Evolutionary conservation across 2,329 filamentous ascomycete species (phyloP).

Genomic region (Penicillium sp.): DNA sequence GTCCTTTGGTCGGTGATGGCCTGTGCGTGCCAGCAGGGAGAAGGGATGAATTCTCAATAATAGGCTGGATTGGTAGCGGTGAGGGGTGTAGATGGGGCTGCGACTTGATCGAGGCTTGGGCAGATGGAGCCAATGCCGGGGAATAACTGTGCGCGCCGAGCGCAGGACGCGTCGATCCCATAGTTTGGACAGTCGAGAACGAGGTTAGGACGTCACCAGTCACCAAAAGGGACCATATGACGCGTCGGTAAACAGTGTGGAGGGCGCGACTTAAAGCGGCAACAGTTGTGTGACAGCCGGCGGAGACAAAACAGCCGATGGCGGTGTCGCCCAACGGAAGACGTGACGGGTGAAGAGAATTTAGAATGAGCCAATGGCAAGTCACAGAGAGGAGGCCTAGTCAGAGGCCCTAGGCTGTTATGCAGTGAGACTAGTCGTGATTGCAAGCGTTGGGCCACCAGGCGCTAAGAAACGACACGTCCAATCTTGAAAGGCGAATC

Average conservation of each 20-base stretch:
- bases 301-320: slow-evolving; percentile 17
- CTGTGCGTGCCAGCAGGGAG: slow-evolving; percentile 56
- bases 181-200: slow-evolving; percentile 23
- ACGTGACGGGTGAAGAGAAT: slow-evolving; percentile 16
- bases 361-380: slow-evolving; percentile 19
- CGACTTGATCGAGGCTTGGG: slow-evolving; percentile 33
- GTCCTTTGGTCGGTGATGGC: slow-evolving; percentile 70
- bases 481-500: slow-evolving; percentile 19
- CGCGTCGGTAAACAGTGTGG: slow-evolving; percentile 27
- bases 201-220: slow-evolving; percentile 16
- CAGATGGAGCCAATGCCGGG: slow-evolving; percentile 54
- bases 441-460: slow-evolving; percentile 29
- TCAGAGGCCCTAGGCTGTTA: neutral
- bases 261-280: slow-evolving; percentile 12
- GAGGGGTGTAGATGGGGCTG: slow-evolving; percentile 53
- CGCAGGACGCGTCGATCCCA: slow-evolving; percentile 47
- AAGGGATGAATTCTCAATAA: slow-evolving; percentile 54
- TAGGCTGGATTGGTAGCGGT: slow-evolving; percentile 51
- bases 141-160: slow-evolving; percentile 58
- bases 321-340: slow-evolving; percentile 1
- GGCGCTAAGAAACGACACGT: slow-evolving; percentile 28
- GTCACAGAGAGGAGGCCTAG: slow-evolving; percentile 6
- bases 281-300: slow-evolving; percentile 3
- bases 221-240: slow-evolving; percentile 26
- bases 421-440: slow-evolving; percentile 2